Base-by-base conservation (phyloP, 1,284 basidiomycete species). In the Waitea zeae region DNA sequence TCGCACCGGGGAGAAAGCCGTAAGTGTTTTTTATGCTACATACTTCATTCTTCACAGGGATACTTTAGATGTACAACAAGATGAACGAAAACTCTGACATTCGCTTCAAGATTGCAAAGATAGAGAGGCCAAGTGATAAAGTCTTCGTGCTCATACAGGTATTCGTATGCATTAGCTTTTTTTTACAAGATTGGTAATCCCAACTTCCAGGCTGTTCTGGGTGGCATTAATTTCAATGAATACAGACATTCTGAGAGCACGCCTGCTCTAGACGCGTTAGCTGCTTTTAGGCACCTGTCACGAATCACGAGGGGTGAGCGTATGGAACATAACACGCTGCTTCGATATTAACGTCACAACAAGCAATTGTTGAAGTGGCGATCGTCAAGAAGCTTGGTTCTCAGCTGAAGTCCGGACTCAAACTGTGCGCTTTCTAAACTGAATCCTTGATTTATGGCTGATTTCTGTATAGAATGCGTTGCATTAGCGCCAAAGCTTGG, bases 401-500 rank as follows among this genome's bases (percentile, higher is more conserved):
- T 6, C 69, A 74, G 40, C 57, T 80, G 24, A 80, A 78, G 46
- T 50, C 75, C 45, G 73, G 75, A 0, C 55, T 84, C 19, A 81
- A 84, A 50, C 45, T 81, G 81, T 77, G 48, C 42, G 67, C n/a
- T n/a, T n/a, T n/a, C n/a, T n/a, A n/a, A n/a, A n/a, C n/a, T n/a
- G n/a, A n/a, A n/a, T n/a, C n/a, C n/a, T 26, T 12, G 14, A 20
- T 27, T 12, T 6, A 34, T 31, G 31, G 26, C 38, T 39, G 17
- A 9, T 19, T 17, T 12, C n/a, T 22, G 15, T n/a, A n/a, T 31
- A 86, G 82, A 30, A 50, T 75, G 31, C 67, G 81, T 20, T 79
- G 75, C 45, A 50, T 89, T 29, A 67, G 60, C 37, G 81, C 80
- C 9, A 86, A 76, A 46, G 73, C 80, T 32, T 89, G 84, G 84